Evolutionary conservation across 75 land plant species (phyloP), one percentile per base, ranked within the genome.

Genomic region (Cunninghamia lanceolata): DNA sequence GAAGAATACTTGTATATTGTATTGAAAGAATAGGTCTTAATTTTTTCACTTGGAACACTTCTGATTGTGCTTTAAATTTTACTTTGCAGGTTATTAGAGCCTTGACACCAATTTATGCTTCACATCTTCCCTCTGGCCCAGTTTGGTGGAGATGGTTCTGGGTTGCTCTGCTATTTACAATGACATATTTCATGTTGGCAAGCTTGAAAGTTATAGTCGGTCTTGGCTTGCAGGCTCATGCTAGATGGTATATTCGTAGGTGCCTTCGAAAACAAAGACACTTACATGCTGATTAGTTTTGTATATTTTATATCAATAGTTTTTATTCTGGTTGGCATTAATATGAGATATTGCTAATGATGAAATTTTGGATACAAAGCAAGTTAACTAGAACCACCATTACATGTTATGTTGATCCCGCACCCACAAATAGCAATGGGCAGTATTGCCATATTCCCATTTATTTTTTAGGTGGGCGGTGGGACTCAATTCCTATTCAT

Each of bases 21-120:
- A 39, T 38, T 38, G 80, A 39, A 43, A 43, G 46, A 80, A 3
- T 7, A 42, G 80, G 47, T 30, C 9, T 39, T 3, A 15, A 76
- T 34, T n/a, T 19, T 74, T 19, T 42, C 28, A 13, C n/a, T 21
- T 19, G 43, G 17, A 43, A 25, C 15, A 11, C 11, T 9, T 38
- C 38, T 40, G 25, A 85, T 21, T 76, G 79, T 21, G 30, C 34
- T 81, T 81, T 77, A n/a, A 34, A 16, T 50, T 32, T 79, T 35
- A 77, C 56, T 85, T 82, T 88, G 50, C 90, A 98, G 99, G 96
- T 98, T 19, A 92, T 98, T 17, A 90, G 98, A 83, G 96, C 96
- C 39, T 43, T 98, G 47, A 91, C 94, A 78, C 99, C 99, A 39
- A 87, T 98, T 42, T 98, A 95, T 89, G 96, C 95, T 28, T 92